Conservation (phyloP, 2,329 filamentous ascomycete species). For the Pyricularia grisea region DNA sequence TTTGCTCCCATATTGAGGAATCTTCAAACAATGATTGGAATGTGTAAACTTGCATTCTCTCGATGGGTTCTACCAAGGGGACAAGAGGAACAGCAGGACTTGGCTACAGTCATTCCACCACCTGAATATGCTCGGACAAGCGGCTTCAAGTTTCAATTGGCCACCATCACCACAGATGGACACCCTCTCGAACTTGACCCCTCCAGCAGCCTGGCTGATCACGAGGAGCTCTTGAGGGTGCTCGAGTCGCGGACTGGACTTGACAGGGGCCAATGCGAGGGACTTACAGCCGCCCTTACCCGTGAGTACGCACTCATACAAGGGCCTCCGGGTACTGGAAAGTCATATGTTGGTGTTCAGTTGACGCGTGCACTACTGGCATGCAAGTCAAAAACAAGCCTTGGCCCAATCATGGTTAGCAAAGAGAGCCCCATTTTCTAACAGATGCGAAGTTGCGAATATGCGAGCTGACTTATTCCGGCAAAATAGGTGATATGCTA, state of each 20-base stretch:
- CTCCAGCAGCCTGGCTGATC: slow-evolving; percentile 8
- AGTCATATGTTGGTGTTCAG: slow-evolving; percentile 50
- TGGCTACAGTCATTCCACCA: slow-evolving; percentile 22
- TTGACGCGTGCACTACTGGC: slow-evolving; percentile 46
- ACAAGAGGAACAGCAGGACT: slow-evolving; percentile 6
- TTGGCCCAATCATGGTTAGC: slow-evolving; percentile 34
- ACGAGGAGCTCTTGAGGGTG: slow-evolving; percentile 6
- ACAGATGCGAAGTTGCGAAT: background rate
- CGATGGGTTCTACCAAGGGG: slow-evolving; percentile 28
- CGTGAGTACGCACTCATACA: slow-evolving; percentile 52
- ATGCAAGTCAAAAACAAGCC: slow-evolving; percentile 24
- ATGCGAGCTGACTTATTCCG: background rate
- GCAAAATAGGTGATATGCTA: slow-evolving; percentile 33
- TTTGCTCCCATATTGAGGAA: slow-evolving; percentile 48
- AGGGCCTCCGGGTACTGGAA: slow-evolving; percentile 63
- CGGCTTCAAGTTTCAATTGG: slow-evolving; percentile 40
- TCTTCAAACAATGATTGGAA: slow-evolving; percentile 41
- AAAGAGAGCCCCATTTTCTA: background rate
- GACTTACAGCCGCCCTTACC: slow-evolving; percentile 42
- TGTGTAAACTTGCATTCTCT: slow-evolving; percentile 35
- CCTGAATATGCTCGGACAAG: slow-evolving; percentile 39
- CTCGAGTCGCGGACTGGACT: slow-evolving; percentile 31
- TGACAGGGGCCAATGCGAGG: slow-evolving; percentile 40
- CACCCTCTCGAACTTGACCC: slow-evolving; percentile 13
- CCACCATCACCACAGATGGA: slow-evolving; percentile 17